phyloP scores from a whole-genome alignment of 768 basidiomycete species.

The Pleurotus platypus region DNA sequence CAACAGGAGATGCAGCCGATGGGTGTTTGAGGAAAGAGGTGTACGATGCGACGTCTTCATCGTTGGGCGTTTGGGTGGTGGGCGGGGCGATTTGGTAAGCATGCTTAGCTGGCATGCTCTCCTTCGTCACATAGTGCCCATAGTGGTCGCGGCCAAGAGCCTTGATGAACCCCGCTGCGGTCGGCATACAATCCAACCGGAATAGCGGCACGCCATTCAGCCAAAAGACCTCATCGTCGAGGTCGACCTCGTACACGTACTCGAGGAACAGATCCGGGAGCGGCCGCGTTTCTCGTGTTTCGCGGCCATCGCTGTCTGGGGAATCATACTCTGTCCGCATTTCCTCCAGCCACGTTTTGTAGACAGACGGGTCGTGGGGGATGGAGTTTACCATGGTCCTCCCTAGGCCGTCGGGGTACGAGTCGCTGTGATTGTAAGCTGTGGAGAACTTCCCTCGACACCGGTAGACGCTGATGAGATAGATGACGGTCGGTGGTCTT shows the following conservation, averaged over 20 bases:
- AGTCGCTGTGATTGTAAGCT: slow-evolving; percentile 16
- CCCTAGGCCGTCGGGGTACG: slow-evolving; percentile 19
- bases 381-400: slow-evolving; percentile 14
- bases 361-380: slow-evolving; percentile 11
- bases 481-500: no score
- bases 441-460: slow-evolving; percentile 17
- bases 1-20: no score
- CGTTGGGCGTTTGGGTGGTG: slow-evolving; percentile 11
- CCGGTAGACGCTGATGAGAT: not conserved
- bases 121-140: slow-evolving; percentile 10
- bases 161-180: slow-evolving; percentile 8
- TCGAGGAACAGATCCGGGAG: slow-evolving; percentile 19
- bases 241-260: slow-evolving; percentile 25
- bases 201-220: slow-evolving; percentile 4
- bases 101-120: slow-evolving; percentile 12
- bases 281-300: slow-evolving; percentile 6
- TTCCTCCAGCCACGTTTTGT: slow-evolving; percentile 13
- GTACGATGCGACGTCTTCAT: slow-evolving; percentile 8
- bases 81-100: slow-evolving; percentile 12
- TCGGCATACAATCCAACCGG: slow-evolving; percentile 12
- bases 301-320: not conserved
- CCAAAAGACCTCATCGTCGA: slow-evolving; percentile 23
- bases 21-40: not conserved
- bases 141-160: slow-evolving; percentile 15
- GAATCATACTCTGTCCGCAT: slow-evolving; percentile 5